phyloP scores from a whole-genome alignment of 306 rosid genomes.

The Prunus mongolica region DNA sequence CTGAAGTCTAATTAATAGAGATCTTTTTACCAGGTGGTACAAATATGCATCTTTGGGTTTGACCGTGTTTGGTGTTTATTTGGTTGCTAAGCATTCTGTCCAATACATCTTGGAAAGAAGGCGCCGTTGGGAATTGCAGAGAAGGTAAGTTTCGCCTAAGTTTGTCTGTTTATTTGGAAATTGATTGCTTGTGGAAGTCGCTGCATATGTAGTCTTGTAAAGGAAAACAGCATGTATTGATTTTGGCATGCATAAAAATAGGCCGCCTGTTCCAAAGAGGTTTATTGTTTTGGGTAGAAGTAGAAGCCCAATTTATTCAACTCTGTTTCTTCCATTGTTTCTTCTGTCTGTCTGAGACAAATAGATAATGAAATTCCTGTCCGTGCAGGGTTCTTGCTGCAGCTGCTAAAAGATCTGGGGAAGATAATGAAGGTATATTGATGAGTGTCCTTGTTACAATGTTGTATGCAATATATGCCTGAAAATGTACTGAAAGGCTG shows the following conservation, averaged over 20 bases:
- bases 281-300: neutral
- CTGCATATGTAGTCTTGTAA: neutral
- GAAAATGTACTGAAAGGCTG: constrained; percentile 12
- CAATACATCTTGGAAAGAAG: constrained; percentile 67
- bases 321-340: constrained; percentile 1
- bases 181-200: constrained; percentile 4
- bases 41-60: constrained; percentile 87
- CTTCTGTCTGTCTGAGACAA: neutral
- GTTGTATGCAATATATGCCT: constrained; percentile 13
- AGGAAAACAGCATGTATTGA: neutral
- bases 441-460: neutral
- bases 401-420: constrained; percentile 75
- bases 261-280: neutral
- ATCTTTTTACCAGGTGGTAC: constrained; percentile 65
- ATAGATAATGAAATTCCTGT: constrained; percentile 20
- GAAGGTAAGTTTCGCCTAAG: constrained; percentile 38
- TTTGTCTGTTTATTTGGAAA: constrained; percentile 28
- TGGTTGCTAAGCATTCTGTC: constrained; percentile 73
- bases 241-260: neutral
- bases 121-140: constrained; percentile 63
- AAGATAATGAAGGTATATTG: constrained; percentile 65
- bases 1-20: constrained; percentile 23
- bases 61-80: constrained; percentile 70
- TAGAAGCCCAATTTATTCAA: neutral
- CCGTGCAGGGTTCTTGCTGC: constrained; percentile 91